Evolutionary conservation across 2,329 filamentous ascomycete species (phyloP).

Genomic region (Aspergillus cejpii): DNA sequence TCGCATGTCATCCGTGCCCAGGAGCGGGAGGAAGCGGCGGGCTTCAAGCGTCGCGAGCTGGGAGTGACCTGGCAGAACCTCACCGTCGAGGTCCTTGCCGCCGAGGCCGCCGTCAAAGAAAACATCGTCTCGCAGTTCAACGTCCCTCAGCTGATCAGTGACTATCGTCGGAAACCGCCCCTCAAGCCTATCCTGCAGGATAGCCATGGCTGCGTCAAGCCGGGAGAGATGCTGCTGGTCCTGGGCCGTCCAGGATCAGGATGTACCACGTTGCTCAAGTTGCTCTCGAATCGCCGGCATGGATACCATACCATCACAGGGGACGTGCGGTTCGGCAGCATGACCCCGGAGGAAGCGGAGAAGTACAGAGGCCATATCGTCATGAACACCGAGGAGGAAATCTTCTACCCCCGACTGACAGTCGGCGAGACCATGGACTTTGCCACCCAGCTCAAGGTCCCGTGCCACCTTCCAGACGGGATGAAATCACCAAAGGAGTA

Average conservation of each 20-base stretch:
- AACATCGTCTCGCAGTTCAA: slow-evolving; percentile 55
- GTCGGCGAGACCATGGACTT: slow-evolving; percentile 50
- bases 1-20: slow-evolving; percentile 41
- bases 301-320: slow-evolving; percentile 55
- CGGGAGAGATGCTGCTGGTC: slow-evolving; percentile 66
- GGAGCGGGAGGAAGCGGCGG: slow-evolving; percentile 40
- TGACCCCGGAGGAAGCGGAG: slow-evolving; percentile 37
- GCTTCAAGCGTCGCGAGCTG: slow-evolving; percentile 45
- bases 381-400: slow-evolving; percentile 49
- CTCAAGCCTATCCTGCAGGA: slow-evolving; percentile 58
- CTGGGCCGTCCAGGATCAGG: slow-evolving; percentile 61
- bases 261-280: slow-evolving; percentile 63
- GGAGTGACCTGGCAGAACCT: slow-evolving; percentile 60
- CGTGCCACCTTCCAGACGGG: slow-evolving; percentile 61
- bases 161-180: slow-evolving; percentile 49
- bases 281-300: slow-evolving; percentile 56
- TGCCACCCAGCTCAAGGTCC: slow-evolving; percentile 58
- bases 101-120: slow-evolving; percentile 58
- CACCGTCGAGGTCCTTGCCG: slow-evolving; percentile 55
- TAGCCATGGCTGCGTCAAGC: slow-evolving; percentile 60
- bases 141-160: slow-evolving; percentile 46
- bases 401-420: slow-evolving; percentile 46
- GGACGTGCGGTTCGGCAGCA: slow-evolving; percentile 50
- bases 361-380: slow-evolving; percentile 53
- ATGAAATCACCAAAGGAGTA: slow-evolving; percentile 54